Conservation (phyloP, 768 basidiomycete genomes). For the Termitomyces sp. region DNA sequence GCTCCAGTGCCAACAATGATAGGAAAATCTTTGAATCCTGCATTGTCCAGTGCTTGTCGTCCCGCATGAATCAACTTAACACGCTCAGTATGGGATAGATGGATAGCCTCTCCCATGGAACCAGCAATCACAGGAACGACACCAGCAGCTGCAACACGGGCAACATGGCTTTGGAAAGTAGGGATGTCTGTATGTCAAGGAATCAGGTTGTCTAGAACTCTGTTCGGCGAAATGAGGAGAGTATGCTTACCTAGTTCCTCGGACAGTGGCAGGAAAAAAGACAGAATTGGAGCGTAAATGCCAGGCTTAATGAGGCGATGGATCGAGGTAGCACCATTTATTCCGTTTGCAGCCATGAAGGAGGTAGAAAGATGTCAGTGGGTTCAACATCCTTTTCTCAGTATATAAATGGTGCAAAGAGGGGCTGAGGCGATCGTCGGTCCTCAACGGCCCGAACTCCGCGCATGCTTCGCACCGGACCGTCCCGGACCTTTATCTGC, state of each 20-base stretch:
- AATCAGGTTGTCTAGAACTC: conserved; percentile 4
- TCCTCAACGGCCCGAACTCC: conserved; percentile 19
- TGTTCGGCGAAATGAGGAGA: background rate
- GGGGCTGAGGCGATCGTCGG: conserved; percentile 13
- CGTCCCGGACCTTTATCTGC: conserved; percentile 12
- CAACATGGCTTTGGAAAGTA: conserved; percentile 63
- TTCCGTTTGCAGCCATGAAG: conserved; percentile 38
- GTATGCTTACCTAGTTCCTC: conserved; percentile 74
- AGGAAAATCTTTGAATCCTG: conserved; percentile 52
- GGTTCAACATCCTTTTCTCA: conserved; percentile 12
- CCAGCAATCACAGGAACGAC: conserved; percentile 71
- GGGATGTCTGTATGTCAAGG: conserved; percentile 44
- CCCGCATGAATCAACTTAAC: conserved; percentile 56
- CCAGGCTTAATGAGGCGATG: conserved; percentile 64
- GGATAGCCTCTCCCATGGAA: conserved; percentile 83
- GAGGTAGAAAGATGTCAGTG: conserved; percentile 7
- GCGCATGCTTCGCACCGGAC: conserved; percentile 15
- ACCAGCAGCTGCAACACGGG: conserved; percentile 57
- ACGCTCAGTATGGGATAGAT: conserved; percentile 65
- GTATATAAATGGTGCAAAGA: conserved; percentile 17
- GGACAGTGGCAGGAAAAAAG: conserved; percentile 70
- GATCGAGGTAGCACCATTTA: conserved; percentile 24
- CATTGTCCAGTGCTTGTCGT: conserved; percentile 64
- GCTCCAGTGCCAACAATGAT: conserved; percentile 81
- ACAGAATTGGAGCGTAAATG: conserved; percentile 80